Conservation (phyloP, 1,284 basidiomycete species). For the Mrakiaceae sp. region DNA sequence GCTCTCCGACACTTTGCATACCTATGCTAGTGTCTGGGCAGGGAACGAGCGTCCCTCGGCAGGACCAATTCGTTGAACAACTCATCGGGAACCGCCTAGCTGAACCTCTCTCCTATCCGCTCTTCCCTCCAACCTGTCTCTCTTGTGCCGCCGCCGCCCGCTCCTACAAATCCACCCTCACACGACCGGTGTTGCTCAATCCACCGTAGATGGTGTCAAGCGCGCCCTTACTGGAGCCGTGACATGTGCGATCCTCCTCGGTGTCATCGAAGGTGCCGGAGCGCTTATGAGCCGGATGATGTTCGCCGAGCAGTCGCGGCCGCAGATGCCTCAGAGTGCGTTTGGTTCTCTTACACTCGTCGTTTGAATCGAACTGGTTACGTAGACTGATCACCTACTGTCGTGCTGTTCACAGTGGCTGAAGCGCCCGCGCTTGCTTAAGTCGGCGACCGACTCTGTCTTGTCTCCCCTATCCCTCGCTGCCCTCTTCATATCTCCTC, state of each 20-base stretch:
- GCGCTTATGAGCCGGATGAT: conserved; percentile 73
- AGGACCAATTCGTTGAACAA: too few species aligned
- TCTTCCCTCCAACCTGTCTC: not conserved
- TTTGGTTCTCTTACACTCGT: not conserved
- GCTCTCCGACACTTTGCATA: too few species aligned
- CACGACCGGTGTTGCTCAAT: not conserved
- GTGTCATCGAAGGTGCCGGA: conserved; percentile 92
- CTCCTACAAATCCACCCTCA: not conserved
- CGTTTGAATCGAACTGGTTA: not conserved
- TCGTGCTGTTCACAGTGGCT: not conserved
- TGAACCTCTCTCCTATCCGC: not conserved
- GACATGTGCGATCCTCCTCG: conserved; percentile 90
- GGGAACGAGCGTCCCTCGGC: too few species aligned
- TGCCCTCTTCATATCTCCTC: not conserved
- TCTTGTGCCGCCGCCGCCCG: not conserved
- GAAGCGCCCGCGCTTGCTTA: conserved; percentile 10
- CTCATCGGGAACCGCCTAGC: too few species aligned
- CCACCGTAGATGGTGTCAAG: conserved; percentile 68
- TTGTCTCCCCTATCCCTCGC: not conserved
- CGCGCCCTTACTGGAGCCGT: conserved; percentile 82
- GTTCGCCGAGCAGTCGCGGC: conserved; percentile 18
- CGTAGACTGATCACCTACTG: too few species aligned
- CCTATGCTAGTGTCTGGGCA: too few species aligned
- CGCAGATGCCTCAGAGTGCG: conserved; percentile 16
- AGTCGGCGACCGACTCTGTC: not conserved